phyloP scores from a whole-genome alignment of 2,329 filamentous ascomycete species.

The Neofusicoccum umdonicola region DNA sequence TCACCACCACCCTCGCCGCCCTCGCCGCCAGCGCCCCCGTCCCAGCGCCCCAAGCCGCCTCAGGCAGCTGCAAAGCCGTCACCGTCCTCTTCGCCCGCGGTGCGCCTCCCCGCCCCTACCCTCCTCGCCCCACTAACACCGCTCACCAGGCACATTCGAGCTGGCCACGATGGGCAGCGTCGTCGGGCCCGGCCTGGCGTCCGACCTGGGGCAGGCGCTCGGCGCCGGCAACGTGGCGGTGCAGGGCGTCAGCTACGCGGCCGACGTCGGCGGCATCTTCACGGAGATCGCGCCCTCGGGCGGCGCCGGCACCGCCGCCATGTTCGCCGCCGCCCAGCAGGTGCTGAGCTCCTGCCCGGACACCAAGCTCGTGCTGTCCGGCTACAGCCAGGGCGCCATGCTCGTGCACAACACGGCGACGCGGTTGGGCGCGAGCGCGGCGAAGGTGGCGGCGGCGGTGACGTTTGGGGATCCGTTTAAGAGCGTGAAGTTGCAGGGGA shows the following conservation, averaged over 20 bases:
- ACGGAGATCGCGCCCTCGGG: neutral
- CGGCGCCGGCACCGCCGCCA: conserved; percentile 28
- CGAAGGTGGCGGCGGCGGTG: conserved; percentile 23
- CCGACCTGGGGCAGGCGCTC: conserved; percentile 42
- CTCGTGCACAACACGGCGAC: conserved; percentile 26
- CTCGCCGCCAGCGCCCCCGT: neutral
- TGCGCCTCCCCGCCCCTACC: too few species aligned
- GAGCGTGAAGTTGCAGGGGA: neutral
- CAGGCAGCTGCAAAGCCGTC: conserved; percentile 16
- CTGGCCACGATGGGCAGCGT: conserved; percentile 51
- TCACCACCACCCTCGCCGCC: neutral
- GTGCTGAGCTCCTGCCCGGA: conserved; percentile 40
- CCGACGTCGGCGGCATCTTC: conserved; percentile 34
- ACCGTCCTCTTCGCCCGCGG: conserved; percentile 56
- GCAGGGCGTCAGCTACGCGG: conserved; percentile 56
- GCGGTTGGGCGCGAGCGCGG: neutral
- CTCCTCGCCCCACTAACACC: too few species aligned
- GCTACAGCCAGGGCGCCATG: conserved; percentile 41
- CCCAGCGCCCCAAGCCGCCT: neutral
- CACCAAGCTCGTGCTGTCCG: conserved; percentile 48
- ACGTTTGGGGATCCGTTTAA: conserved; percentile 39
- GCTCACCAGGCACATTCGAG: conserved; percentile 48
- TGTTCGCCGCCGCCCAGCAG: conserved; percentile 44
- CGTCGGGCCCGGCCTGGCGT: conserved; percentile 52
- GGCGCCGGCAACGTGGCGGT: conserved; percentile 45